phyloP scores from a whole-genome alignment of 2,329 filamentous ascomycete species.

The Rhinocladiella similis region DNA sequence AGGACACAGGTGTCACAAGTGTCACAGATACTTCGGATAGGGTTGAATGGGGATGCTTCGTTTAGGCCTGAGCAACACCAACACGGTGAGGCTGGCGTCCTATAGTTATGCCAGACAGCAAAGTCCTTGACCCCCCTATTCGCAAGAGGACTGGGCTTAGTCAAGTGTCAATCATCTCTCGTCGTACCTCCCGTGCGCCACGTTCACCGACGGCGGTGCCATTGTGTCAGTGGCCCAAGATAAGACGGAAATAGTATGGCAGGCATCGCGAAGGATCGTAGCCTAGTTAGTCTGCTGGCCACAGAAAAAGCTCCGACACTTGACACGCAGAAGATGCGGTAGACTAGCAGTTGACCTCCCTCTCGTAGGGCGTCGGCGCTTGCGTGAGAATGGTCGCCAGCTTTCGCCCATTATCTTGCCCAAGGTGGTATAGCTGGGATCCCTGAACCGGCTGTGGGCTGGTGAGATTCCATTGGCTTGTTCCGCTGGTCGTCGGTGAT shows the following conservation, averaged over 20 bases:
- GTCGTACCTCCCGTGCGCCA: not conserved
- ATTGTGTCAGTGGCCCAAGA: not conserved
- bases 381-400: not conserved
- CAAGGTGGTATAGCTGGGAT: not conserved
- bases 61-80: no score
- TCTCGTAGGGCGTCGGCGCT: not conserved
- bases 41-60: no score
- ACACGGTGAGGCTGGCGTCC: no score
- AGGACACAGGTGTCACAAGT: no score
- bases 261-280: not conserved
- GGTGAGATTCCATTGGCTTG: not conserved
- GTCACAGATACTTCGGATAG: no score
- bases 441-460: not conserved
- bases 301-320: not conserved
- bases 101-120: not conserved
- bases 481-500: not conserved
- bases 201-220: not conserved
- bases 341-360: not conserved
- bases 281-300: not conserved
- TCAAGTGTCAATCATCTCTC: not conserved
- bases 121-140: not conserved
- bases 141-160: no score
- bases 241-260: not conserved
- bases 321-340: not conserved
- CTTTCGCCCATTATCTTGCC: not conserved